A percentile compares a stretch with the other conserved stretches of the same genome.
These are phyloP conservation scores for Asterophora parasitica DNA, from an alignment of 768 basidiomycete genomes.

Conservation along the genomic window DNA sequence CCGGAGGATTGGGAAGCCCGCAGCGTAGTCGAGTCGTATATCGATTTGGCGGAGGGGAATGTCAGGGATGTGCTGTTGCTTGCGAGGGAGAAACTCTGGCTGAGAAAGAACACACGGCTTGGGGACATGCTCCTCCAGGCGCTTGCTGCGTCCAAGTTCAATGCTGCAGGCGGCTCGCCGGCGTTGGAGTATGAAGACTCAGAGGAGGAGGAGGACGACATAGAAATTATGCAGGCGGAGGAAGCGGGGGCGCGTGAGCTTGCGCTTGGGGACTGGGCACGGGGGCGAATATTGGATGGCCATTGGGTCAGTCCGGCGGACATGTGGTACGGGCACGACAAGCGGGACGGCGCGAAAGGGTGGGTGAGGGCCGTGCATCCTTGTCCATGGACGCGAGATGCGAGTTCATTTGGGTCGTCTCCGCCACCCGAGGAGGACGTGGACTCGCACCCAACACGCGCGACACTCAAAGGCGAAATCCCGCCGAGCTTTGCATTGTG, in stretches of 20 bases:
- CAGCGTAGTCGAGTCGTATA: constrained; percentile 62
- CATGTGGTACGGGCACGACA: constrained; percentile 46
- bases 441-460: constrained; percentile 42
- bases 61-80: constrained; percentile 55
- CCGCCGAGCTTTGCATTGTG: constrained; percentile 64
- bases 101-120: constrained; percentile 59
- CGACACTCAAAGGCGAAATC: constrained; percentile 43
- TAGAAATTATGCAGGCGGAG: constrained; percentile 37
- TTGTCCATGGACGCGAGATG: constrained; percentile 55
- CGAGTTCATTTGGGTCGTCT: constrained; percentile 17
- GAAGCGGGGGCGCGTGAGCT: constrained; percentile 43
- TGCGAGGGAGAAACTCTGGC: constrained; percentile 70
- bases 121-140: constrained; percentile 64
- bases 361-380: constrained; percentile 44
- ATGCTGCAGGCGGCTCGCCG: constrained; percentile 25
- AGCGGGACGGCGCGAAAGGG: constrained; percentile 32
- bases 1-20: constrained; percentile 63
- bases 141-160: constrained; percentile 51
- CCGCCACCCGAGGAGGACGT: constrained; percentile 20
- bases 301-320: constrained; percentile 75
- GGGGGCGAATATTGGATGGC: constrained; percentile 67
- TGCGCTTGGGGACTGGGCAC: constrained; percentile 69
- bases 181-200: constrained; percentile 34
- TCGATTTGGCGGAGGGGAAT: constrained; percentile 69
- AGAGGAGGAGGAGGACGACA: constrained; percentile 41